Evolutionary conservation across 352 stramenopile species (phyloP).

Genomic region (Pythium phragmiticola): DNA sequence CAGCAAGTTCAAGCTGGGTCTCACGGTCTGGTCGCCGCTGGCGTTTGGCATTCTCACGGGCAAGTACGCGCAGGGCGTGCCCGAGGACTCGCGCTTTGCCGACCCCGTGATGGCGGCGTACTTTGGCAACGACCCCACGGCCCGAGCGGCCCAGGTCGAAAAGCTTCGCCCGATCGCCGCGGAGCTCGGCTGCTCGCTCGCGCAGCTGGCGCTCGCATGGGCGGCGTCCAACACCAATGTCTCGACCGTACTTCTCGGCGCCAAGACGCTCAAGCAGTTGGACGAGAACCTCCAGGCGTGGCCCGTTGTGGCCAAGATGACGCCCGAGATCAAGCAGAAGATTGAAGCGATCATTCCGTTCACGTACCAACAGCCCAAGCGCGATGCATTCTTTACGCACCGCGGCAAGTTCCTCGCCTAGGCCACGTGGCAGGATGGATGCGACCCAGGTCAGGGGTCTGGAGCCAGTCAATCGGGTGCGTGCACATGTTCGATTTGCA

Average conservation of each 20-base stretch:
- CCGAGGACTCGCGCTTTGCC: too few relatives aligned
- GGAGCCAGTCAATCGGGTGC: too few relatives aligned
- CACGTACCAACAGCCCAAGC: constrained; percentile 13
- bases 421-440: too few relatives aligned
- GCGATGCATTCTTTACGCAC: too few relatives aligned
- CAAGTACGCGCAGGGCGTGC: constrained; percentile 64
- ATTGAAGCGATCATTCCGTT: constrained; percentile 42
- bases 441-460: too few relatives aligned
- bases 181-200: constrained; percentile 35
- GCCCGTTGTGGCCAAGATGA: constrained; percentile 38
- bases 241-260: constrained; percentile 41
- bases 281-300: constrained; percentile 54
- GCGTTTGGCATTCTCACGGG: constrained; percentile 50
- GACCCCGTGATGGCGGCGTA: too few relatives aligned
- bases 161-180: constrained; percentile 31
- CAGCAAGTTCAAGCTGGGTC: constrained; percentile 37
- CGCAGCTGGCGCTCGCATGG: constrained; percentile 50
- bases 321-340: constrained; percentile 38
- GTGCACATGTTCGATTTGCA: too few relatives aligned
- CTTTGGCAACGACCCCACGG: too few relatives aligned
- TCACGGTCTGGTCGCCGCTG: constrained; percentile 46
- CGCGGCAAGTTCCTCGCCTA: too few relatives aligned
- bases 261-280: constrained; percentile 41
- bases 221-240: constrained; percentile 42
- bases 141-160: constrained; percentile 17